Evolutionary conservation across 2,329 filamentous ascomycete genomes (phyloP), one percentile per base, ranked within the genome.

Genomic region (Sarocladium strictum): DNA sequence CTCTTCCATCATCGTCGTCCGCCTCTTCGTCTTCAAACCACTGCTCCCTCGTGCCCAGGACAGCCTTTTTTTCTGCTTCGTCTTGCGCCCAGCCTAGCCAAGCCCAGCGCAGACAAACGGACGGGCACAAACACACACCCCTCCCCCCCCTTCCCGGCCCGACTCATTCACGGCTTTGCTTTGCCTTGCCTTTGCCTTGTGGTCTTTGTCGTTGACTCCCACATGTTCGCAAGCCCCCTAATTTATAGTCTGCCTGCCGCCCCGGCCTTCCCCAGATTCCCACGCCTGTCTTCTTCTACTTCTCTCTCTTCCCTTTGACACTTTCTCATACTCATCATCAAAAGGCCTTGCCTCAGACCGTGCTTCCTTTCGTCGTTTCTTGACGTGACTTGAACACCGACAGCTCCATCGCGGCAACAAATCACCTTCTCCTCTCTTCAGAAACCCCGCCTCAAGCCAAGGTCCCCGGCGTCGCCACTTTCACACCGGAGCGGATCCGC

Each of bases 401-500:
- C 37, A 12, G 10, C 10, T 40, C 7, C 10, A 6, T 11, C 37
- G 10, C n/a, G 7, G n/a, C n/a, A 40, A 19, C 10, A 40, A 11
- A 11, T 40, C 37, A 6, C n/a, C 15, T 23, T 45, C 21, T 10
- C 41, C 6, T 26, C 9, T 45, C 23, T 4, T 21, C 5, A 23
- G 10, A 23, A 45, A 5, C 6, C 4, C 27, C 29, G 21, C 27
- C 29, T 10, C 3, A 9, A 21, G 47, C 47, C 47, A 51, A 51
- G 47, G 21, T n/a, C n/a, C 29, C 47, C 43, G 17, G 47, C 47
- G 27, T 51, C n/a, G 47, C 47, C 47, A 51, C 47, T 35, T 14
- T 17, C 5, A 10, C 47, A 32, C 47, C 47, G 47, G 27, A 51
- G 47, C 47, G 47, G 47, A 51, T 33, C 47, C 29, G 47, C 47